A percentile compares a stretch with the other conserved stretches of the same genome.
phyloP scores from a whole-genome alignment of 1,139 yeast species.

The Candida sp. region DNA sequence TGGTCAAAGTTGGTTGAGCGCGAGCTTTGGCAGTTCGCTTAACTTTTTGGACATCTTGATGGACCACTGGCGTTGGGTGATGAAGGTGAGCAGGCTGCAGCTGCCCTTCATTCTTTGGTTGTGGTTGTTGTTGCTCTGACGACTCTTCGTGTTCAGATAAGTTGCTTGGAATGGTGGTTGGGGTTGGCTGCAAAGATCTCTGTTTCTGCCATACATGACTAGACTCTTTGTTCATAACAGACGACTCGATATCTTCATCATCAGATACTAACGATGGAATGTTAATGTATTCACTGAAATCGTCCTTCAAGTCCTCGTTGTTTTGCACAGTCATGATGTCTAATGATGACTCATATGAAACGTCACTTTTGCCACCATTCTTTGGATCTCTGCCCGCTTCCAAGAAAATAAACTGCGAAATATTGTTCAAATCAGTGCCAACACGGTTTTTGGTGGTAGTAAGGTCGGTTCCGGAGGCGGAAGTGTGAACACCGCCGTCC shows the following conservation, averaged over 20 bases:
- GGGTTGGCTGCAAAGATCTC: constrained; percentile 14
- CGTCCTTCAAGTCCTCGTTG: constrained; percentile 14
- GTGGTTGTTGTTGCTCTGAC: constrained; percentile 4
- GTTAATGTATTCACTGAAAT: constrained; percentile 14
- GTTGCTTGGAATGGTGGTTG: constrained; percentile 13
- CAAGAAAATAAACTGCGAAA: constrained; percentile 12
- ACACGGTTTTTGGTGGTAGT: constrained; percentile 3
- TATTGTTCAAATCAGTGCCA: constrained; percentile 8
- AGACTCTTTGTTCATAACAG: constrained; percentile 12
- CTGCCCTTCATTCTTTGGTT: too few species aligned
- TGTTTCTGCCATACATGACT: constrained; percentile 11
- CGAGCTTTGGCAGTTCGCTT: not conserved
- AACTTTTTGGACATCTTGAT: constrained; percentile 3
- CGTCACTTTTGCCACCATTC: constrained; percentile 6
- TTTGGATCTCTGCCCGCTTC: constrained; percentile 10
- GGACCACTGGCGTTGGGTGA: constrained; percentile 4
- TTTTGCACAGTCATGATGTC: constrained; percentile 18
- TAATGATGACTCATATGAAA: constrained; percentile 12
- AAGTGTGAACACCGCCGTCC: constrained; percentile 1
- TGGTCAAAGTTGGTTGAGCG: constrained; percentile 6
- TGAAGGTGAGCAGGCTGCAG: constrained; percentile 1
- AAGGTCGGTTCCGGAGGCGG: too few species aligned
- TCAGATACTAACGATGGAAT: constrained; percentile 15
- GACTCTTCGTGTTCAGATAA: not conserved
- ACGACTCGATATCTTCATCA: constrained; percentile 14